Evolutionary conservation across 768 basidiomycete species (phyloP).

Genomic region (Naematelia encephala): DNA sequence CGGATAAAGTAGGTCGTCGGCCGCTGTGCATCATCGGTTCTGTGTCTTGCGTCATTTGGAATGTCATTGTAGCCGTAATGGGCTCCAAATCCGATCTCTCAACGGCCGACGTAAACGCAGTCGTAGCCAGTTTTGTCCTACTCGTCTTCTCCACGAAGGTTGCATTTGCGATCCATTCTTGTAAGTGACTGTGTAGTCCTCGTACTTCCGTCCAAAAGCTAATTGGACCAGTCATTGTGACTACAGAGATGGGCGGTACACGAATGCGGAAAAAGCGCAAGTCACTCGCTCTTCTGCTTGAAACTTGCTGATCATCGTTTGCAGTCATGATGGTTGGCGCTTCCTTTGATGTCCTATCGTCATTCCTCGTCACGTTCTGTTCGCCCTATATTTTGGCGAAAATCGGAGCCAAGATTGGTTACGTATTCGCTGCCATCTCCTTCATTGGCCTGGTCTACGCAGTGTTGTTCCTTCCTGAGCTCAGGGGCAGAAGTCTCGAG

Average conservation of each 20-base stretch:
- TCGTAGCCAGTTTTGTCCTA: conserved; percentile 15
- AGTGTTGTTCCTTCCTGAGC: conserved; percentile 20
- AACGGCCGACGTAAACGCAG: conserved; percentile 4
- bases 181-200: no score
- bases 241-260: conserved; percentile 21
- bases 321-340: background rate
- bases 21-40: conserved; percentile 14
- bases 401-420: conserved; percentile 13
- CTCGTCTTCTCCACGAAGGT: conserved; percentile 22
- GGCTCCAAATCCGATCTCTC: conserved; percentile 5
- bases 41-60: conserved; percentile 9
- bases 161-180: conserved; percentile 13
- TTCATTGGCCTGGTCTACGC: conserved; percentile 12
- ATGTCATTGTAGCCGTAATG: conserved; percentile 10
- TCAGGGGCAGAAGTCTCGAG: conserved; percentile 14
- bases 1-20: conserved; percentile 16
- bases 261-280: conserved; percentile 24
- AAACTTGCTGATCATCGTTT: background rate
- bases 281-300: conserved; percentile 7
- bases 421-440: conserved; percentile 12
- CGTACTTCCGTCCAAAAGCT: no score
- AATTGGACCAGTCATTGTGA: no score
- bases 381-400: conserved; percentile 10
- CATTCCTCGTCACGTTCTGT: conserved; percentile 17
- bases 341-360: conserved; percentile 12